Conservation (phyloP, 352 stramenopile species). For the Globisporangium spiculum region DNA sequence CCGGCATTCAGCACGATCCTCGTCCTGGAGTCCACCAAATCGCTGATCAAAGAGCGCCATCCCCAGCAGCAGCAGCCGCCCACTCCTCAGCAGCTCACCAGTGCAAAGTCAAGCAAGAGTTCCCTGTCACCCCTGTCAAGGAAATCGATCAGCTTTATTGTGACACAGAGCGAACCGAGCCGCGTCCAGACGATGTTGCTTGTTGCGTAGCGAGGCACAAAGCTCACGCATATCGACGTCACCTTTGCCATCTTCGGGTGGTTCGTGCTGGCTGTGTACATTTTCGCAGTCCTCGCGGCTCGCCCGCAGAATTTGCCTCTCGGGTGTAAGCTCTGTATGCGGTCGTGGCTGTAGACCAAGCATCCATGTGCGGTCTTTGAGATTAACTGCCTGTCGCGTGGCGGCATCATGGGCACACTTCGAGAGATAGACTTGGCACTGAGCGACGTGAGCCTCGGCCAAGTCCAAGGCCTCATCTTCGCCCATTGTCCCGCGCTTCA, state of each 20-base stretch:
- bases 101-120: background rate
- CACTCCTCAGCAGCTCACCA: background rate
- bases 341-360: conserved; percentile 1
- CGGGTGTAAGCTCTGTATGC: conserved; percentile 10
- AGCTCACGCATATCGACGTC: conserved; percentile 1
- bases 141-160: background rate
- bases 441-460: background rate
- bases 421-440: background rate
- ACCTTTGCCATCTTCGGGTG: background rate
- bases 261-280: conserved; percentile 3
- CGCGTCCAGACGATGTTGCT: conserved; percentile 2
- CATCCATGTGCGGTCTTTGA: conserved; percentile 5
- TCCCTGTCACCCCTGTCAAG: background rate
- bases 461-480: conserved; percentile 1
- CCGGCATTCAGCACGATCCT: background rate
- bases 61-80: background rate
- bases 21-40: conserved; percentile 12
- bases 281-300: background rate
- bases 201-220: background rate
- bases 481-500: conserved; percentile 5
- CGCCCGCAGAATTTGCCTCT: background rate
- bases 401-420: background rate
- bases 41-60: conserved; percentile 1
- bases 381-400: conserved; percentile 4
- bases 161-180: background rate